Conservation (phyloP, 345 rosid genomes). For the Rhizophora mangle region DNA sequence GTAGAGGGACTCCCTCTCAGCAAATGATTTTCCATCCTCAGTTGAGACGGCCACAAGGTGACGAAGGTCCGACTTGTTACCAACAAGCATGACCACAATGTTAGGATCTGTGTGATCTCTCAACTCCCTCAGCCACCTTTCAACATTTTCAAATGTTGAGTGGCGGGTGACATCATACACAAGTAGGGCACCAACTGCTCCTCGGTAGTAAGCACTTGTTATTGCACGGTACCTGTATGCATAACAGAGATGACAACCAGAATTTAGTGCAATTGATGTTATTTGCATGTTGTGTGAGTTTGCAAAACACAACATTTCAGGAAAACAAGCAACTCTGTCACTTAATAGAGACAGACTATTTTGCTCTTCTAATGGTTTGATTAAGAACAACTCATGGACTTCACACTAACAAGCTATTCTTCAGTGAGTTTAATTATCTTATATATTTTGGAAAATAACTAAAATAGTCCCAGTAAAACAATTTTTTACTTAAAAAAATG, state of each 20-base stretch:
- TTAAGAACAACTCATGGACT: too few relatives aligned
- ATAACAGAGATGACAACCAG: too few relatives aligned
- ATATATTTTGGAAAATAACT: too few relatives aligned
- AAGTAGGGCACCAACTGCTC: constrained; percentile 89
- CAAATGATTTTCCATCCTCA: constrained; percentile 75
- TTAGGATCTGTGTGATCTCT: constrained; percentile 93
- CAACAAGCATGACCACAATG: constrained; percentile 87
- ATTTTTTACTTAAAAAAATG: too few relatives aligned
- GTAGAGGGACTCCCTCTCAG: constrained; percentile 74
- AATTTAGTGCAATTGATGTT: neutral
- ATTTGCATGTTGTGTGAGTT: too few relatives aligned
- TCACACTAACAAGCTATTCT: too few relatives aligned
- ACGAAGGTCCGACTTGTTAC: constrained; percentile 89
- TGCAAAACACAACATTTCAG: too few relatives aligned
- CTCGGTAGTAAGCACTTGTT: constrained; percentile 94
- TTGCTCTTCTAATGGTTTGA: too few relatives aligned
- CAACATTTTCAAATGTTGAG: constrained; percentile 83
- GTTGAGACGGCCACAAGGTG: constrained; percentile 88
- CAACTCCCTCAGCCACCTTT: constrained; percentile 85
- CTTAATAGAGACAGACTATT: too few relatives aligned
- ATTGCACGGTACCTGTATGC: constrained; percentile 78
- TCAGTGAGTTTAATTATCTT: too few relatives aligned
- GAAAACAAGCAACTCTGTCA: too few relatives aligned
- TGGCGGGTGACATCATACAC: constrained; percentile 87
- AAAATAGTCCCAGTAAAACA: too few relatives aligned